phyloP scores from a whole-genome alignment of 345 rosid species.

The Gossypium bickii region DNA sequence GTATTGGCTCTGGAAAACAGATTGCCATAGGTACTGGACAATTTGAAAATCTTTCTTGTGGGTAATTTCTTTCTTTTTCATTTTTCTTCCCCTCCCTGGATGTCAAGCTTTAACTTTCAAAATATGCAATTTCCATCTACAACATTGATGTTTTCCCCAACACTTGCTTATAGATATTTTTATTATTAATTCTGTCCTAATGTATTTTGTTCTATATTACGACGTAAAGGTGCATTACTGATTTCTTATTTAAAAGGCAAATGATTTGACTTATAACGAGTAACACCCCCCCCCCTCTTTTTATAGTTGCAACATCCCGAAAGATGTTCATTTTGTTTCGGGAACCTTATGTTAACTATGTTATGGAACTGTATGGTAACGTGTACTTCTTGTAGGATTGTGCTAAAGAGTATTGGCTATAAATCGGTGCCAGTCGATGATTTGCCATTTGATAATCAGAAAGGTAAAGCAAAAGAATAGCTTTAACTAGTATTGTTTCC shows the following conservation, averaged over 20 bases:
- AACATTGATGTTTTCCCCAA: background rate
- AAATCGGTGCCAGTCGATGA: conserved; percentile 70
- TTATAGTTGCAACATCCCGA: background rate
- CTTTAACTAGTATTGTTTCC: background rate
- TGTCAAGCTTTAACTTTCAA: background rate
- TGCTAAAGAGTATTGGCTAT: conserved; percentile 92
- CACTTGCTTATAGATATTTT: background rate
- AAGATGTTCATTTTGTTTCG: background rate
- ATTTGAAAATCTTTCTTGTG: conserved; percentile 44
- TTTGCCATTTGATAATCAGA: conserved; percentile 69
- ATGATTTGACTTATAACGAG: background rate
- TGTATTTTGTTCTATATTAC: background rate
- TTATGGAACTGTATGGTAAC: conserved; percentile 9
- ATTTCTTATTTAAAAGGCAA: no score
- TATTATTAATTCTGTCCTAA: no score
- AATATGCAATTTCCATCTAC: background rate
- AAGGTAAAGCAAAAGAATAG: conserved; percentile 42
- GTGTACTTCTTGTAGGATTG: conserved; percentile 48
- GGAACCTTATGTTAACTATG: background rate
- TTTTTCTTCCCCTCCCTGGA: background rate
- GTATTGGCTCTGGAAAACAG: conserved; percentile 63
- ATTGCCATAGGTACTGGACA: conserved; percentile 74
- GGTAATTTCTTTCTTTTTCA: conserved; percentile 40
- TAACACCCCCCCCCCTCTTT: no score
- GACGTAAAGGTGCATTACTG: background rate